Conservation (phyloP, 2,329 filamentous ascomycete genomes). For the Byssothecium circinans region DNA sequence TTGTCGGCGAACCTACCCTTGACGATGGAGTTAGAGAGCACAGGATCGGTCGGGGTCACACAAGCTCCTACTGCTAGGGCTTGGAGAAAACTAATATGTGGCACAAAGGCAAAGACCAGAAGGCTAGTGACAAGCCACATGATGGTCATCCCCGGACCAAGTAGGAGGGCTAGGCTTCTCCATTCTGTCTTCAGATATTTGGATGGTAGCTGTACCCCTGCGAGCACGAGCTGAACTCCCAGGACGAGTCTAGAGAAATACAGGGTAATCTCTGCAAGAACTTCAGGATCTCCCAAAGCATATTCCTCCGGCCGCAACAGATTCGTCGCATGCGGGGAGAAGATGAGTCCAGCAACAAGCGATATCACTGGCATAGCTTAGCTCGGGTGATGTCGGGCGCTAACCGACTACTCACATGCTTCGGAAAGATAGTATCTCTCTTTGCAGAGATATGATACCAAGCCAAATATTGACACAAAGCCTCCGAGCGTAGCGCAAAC, state of each 20-base stretch:
- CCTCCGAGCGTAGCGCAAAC: constrained; percentile 78
- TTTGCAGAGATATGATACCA: constrained; percentile 87
- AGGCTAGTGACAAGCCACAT: constrained; percentile 89
- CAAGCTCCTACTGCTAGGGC: constrained; percentile 80
- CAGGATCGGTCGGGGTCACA: constrained; percentile 88
- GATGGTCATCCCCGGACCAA: constrained; percentile 79
- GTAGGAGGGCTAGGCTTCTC: constrained; percentile 71
- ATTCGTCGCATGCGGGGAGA: constrained; percentile 77
- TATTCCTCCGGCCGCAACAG: constrained; percentile 75
- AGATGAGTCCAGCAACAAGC: constrained; percentile 73
- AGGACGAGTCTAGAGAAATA: constrained; percentile 86
- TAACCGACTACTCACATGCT: constrained; percentile 68
- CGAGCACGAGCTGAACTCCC: constrained; percentile 85
- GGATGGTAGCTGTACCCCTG: constrained; percentile 83
- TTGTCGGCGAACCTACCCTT: constrained; percentile 93
- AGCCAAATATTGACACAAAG: constrained; percentile 85
- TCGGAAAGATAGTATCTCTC: constrained; percentile 91
- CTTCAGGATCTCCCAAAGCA: constrained; percentile 58
- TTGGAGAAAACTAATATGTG: constrained; percentile 71
- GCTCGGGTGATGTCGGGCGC: background rate
- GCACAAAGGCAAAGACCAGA: constrained; percentile 75
- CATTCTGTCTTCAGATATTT: constrained; percentile 79
- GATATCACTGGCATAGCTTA: constrained; percentile 68
- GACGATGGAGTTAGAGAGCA: constrained; percentile 85
- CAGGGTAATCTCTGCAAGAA: constrained; percentile 73